Evolutionary conservation across 306 rosid species (phyloP), one percentile per base, ranked within the genome.

Genomic region (Luffa acutangula): DNA sequence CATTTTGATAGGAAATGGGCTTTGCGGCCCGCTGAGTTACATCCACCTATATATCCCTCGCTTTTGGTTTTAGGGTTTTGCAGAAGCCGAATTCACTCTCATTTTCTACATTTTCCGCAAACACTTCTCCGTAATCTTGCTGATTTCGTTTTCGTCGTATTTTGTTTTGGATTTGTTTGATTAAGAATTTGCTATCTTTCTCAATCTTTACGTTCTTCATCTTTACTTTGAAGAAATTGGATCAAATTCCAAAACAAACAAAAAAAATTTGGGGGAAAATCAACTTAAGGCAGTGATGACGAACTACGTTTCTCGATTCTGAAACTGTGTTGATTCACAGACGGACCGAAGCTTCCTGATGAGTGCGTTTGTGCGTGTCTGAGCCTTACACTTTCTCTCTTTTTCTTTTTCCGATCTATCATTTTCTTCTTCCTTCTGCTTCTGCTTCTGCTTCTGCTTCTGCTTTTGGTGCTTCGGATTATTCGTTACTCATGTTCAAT

Each of bases 351-450:
- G 83, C 80, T 81, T 53, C 63, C 42, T 89, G 88, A 87, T 86
- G 96, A 91, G 87, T 18, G 88, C 71, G 59, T 87, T 89, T 91
- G 87, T 89, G 93, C 90, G 92, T 89, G 96, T 85, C 93, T 91
- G 93, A 89, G 92, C 96, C 91, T 81, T 66, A 49, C 42, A 21
- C 81, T 78, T 20, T 51, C 33, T 60, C 31, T 51, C n/a, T 69
- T 37, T 39, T 31, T 69, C 34, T 39, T 31, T 83, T 81, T 60
- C 42, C 7, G 54, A 49, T 74, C 31, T 41, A 18, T 69, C 36
- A 25, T 33, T 83, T 81, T 62, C 37, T 54, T 54, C 60, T 8
- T 5, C 18, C 67, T 25, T 21, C 2, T 56, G 7, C 17, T 13
- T 12, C 15, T 49, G 12, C 5, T 49, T 49, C 15, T 49, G 12